Evolutionary conservation across 176 grass and related monocot species (phyloP), one percentile per base, ranked within the genome.

Genomic region (Raddia guianensis): DNA sequence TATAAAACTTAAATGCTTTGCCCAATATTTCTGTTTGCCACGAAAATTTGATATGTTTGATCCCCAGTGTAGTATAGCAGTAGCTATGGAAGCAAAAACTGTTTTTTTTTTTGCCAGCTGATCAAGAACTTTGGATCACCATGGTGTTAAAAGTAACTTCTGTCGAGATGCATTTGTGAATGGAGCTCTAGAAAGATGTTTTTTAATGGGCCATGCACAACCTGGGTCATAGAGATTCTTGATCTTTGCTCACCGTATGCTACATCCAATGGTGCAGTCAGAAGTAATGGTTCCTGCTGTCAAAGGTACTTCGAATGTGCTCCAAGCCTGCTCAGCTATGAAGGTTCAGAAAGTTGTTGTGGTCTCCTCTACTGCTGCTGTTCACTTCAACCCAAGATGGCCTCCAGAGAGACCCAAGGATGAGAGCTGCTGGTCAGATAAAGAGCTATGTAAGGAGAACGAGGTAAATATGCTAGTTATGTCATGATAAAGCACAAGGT

Each of bases 341-440:
- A 75, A 71, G 5, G 68, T 91, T 78, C 68, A 79, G 61, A 80
- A 85, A 76, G 67, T 85, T 12, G 63, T 88, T 7, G 61, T 85
- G 16, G 86, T 88, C 4, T 91, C 90, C 2, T 88, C 90, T 16
- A 49, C 5, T 12, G 52, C 82, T 63, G 78, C 86, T 44, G 78
- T 88, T 57, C 0, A 21, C 43, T 48, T 34, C 4, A 88, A 85
- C 4, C 86, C 78, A 33, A 73, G 33, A 2, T 91, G 86, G 78
- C 82, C 86, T 33, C 68, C 44, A 51, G 90, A 49, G 37, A 82
- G 9, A 40, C 16, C 19, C 12, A 82, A 70, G 49, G 82, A 91
- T 8, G 86, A 91, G 78, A 81, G 35, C 2, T 85, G 90, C 18
- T 88, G 86, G 90, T 88, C 90, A 11, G 73, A 88, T 54, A 88